Evolutionary conservation across 2,329 filamentous ascomycete genomes (phyloP).

Genomic region (Periconia macrospinosa): DNA sequence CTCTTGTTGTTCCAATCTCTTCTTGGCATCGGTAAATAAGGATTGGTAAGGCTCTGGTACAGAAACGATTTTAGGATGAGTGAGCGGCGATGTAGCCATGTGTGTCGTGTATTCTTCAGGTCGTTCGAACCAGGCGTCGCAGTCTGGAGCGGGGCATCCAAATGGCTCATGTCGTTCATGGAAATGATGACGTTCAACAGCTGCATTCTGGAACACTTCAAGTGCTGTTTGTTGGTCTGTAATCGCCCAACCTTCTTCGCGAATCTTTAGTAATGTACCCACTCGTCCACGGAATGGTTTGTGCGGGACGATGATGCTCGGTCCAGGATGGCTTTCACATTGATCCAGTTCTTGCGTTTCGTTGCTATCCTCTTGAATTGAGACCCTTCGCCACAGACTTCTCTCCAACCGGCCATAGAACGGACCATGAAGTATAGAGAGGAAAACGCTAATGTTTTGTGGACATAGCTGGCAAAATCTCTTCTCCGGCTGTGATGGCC

Average conservation of each 20-base stretch:
- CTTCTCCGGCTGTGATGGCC: background rate
- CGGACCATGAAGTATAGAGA: background rate
- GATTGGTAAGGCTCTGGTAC: background rate
- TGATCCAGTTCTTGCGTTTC: conserved; percentile 3
- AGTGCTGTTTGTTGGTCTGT: background rate
- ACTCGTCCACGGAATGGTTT: conserved; percentile 8
- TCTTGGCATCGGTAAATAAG: background rate
- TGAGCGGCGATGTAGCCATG: background rate
- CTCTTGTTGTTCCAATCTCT: background rate
- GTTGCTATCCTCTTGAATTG: background rate
- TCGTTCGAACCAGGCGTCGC: conserved; percentile 3
- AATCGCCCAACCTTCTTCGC: no score
- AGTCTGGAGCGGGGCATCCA: conserved; percentile 1
- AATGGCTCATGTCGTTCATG: conserved; percentile 3
- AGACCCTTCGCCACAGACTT: conserved; percentile 5
- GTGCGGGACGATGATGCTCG: conserved; percentile 7
- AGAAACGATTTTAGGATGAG: background rate
- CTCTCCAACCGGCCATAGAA: conserved; percentile 2
- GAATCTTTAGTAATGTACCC: background rate
- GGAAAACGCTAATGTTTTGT: conserved; percentile 2
- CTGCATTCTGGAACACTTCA: background rate
- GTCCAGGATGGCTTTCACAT: background rate
- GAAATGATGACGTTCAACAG: conserved; percentile 2
- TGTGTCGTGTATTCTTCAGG: conserved; percentile 3
- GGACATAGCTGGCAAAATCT: conserved; percentile 5